Base-by-base conservation (phyloP, 2,329 filamentous ascomycete species). In the Coleophoma eucalyptorum region DNA sequence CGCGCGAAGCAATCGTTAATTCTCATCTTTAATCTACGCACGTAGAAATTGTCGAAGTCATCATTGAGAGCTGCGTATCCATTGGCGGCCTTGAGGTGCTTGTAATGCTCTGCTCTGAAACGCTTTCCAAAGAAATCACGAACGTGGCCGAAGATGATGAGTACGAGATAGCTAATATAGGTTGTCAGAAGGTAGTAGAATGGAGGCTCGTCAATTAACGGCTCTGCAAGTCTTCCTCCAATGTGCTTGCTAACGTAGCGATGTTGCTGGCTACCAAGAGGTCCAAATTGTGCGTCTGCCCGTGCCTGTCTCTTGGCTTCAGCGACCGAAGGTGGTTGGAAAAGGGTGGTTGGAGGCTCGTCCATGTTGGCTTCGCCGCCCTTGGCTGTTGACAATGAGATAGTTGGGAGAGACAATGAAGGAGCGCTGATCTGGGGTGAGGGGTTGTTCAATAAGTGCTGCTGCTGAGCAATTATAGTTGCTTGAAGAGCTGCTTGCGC, bases 41-140 rank as follows among this genome's bases (percentile, higher is more conserved):
- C 90, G 72, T 99, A 99, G 70, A 99, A 99, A 71, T 93, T 97
- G 76, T 99, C 94, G 66, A 99, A 99, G 70, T 99, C 94, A 63
- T 91, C 95, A 71, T 97, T 97, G 58, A 99, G 79, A 2, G 94
- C 91, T 11, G 93, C 94, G 66, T 96, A 97, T 55, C 94, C 94
- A 67, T 96, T 90, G 58, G 83, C 81, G 35, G 87, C 80, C 66
- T 88, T 88, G 63, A 97, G 76, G 62, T 94, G 87, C 65, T 83
- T 85, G 71, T 97, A 97, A 52, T 78, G 68, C 64, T 90, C 87
- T 68, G 91, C 83, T 66, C 87, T 87, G 72, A 99, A 97, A 55
- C 89, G 84, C 78, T 97, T 97, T 69, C 94, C 93, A 67, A 99
- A 97, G 73, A 97, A 97, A 69, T 99, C 94, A 67, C 93, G 86